Conservation (phyloP, 768 basidiomycete genomes). For the Arthromyces matolae region DNA sequence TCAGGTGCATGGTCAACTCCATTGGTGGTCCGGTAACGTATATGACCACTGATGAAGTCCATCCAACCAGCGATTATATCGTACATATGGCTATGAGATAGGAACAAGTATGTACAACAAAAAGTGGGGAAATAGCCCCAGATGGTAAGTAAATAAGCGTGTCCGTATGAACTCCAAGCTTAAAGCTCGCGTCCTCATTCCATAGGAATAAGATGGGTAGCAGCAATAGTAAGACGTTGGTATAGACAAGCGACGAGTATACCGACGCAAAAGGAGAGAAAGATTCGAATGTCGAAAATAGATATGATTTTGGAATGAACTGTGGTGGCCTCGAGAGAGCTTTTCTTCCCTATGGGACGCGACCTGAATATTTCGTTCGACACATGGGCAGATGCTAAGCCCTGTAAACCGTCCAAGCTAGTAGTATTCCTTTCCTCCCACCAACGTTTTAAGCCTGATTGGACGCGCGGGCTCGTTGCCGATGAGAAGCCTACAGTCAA, state of each 20-base stretch:
- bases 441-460: constrained; percentile 52
- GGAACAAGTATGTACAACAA: no score
- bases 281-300: constrained; percentile 8
- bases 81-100: no score
- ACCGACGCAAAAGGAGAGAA: constrained; percentile 16
- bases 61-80: no score
- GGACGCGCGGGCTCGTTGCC: constrained; percentile 15
- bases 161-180: no score
- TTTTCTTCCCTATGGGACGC: constrained; percentile 10
- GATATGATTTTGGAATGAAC: constrained; percentile 9
- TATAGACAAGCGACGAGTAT: constrained; percentile 12
- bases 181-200: no score
- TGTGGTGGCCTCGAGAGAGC: background rate
- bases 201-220: constrained; percentile 11
- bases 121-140: no score
- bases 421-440: constrained; percentile 50
- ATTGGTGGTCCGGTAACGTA: no score
- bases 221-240: constrained; percentile 8
- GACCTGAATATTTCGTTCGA: constrained; percentile 20
- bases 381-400: constrained; percentile 31
- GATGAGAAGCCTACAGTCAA: constrained; percentile 20
- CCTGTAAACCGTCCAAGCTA: constrained; percentile 60
- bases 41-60: no score
- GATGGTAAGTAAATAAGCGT: no score
- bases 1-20: no score